Percentiles rank a stretch among this genome's conserved stretches.
These are phyloP conservation scores for Leucocoprinus sp. DNA, from an alignment of 768 basidiomycete species.

Conservation along the genomic window DNA sequence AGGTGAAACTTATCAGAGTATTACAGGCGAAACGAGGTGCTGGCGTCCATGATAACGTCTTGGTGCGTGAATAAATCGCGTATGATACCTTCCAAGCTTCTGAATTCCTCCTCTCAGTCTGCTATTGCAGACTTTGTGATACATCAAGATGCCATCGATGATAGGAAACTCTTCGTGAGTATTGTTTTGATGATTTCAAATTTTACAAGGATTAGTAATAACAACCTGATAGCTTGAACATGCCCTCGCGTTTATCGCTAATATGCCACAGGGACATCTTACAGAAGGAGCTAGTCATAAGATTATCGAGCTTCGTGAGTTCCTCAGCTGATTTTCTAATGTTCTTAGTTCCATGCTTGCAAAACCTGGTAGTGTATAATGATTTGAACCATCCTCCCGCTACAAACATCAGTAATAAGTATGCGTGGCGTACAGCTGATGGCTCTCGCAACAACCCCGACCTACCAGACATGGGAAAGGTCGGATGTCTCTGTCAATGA, in stretches of 20 bases:
- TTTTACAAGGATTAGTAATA: background rate
- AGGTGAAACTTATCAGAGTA: background rate
- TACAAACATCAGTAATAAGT: slow-evolving; percentile 55
- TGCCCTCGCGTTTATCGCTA: slow-evolving; percentile 52
- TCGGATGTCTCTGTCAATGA: slow-evolving; percentile 10
- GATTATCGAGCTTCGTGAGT: slow-evolving; percentile 51
- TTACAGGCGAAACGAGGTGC: slow-evolving; percentile 34
- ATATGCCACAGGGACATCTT: slow-evolving; percentile 40
- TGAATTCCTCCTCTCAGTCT: slow-evolving; percentile 29
- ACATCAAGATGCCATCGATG: slow-evolving; percentile 59
- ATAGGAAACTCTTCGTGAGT: slow-evolving; percentile 68
- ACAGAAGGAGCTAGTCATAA: slow-evolving; percentile 32
- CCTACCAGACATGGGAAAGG: slow-evolving; percentile 64
- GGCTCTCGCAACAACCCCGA: slow-evolving; percentile 71
- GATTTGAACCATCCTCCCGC: slow-evolving; percentile 76
- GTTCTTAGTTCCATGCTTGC: too few relatives aligned
- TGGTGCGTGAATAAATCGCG: slow-evolving; percentile 27
- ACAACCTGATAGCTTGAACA: slow-evolving; percentile 55
- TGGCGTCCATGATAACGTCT: slow-evolving; percentile 27
- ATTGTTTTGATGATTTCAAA: background rate
- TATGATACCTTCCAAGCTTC: background rate
- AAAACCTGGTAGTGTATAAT: slow-evolving; percentile 57
- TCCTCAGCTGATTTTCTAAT: background rate
- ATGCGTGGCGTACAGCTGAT: slow-evolving; percentile 67
- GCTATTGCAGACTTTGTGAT: slow-evolving; percentile 52